Base-by-base conservation (phyloP, 352 stramenopile species). In the Peronospora tabacina region DNA sequence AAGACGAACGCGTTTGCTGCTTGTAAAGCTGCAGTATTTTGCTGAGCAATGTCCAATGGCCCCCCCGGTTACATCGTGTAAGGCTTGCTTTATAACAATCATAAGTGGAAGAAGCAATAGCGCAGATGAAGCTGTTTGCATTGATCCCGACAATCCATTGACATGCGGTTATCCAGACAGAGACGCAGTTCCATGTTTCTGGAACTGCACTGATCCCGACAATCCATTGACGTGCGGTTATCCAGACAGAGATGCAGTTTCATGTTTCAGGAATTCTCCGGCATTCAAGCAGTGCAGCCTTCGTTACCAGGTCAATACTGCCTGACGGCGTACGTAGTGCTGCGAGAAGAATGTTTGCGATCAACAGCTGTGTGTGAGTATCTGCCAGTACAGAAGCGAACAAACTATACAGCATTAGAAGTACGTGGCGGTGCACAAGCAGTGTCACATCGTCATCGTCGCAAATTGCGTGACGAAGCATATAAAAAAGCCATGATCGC, bases 371-470 rank as follows among this genome's bases (percentile, higher is more conserved):
- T 5, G 82, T 90, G 50, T 94, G 74, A 9, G 78, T 78, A 57
- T 91, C 82, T 0, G 77, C 75, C 17, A 90, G 57, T 16, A 85
- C 76, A 2, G 82, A 90, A 20, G 56, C 59, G 58, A 83, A 92
- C 42, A 90, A 94, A 33, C 81, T 91, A 38, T 92, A 49, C 24
- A 94, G 52, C 55, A 94, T 87, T 8, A 78, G 75, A 42, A 84
- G 77, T 10, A 88, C 81, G 49, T 91, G 81, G 30, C 83, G 83
- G 16, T 75, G 83, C 28, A 83, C 70, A 13, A 94, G 65, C 26
- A 94, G 45, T 19, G 58, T 40, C 17, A 91, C 75, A 44, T 94
- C 83, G 1, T 62, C 49, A 35, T 94, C 75, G 9, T 68, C 67
- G 7, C 74, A 66, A 16, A 91, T 68, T 6, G 81, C 81, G 17